phyloP scores from a whole-genome alignment of 2,329 filamentous ascomycete genomes.

The Grosmannia huntii region DNA sequence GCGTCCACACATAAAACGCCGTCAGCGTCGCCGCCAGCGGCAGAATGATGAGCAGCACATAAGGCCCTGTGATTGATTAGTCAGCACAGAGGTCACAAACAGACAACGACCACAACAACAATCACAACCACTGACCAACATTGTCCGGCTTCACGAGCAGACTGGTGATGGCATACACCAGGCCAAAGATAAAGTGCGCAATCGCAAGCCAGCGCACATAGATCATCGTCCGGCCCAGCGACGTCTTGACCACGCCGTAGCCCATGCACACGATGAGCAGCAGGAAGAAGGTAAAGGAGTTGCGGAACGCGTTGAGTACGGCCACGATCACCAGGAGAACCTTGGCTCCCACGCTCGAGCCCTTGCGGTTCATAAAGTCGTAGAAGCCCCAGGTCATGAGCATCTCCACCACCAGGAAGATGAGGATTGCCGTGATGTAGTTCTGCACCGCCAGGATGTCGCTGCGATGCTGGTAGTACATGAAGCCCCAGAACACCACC shows the following conservation, averaged over 20 bases:
- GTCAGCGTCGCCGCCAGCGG: conserved; percentile 86
- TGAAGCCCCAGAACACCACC: conserved; percentile 78
- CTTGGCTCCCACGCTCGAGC: conserved; percentile 70
- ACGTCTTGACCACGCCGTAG: conserved; percentile 93
- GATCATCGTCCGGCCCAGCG: conserved; percentile 84
- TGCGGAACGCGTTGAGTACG: conserved; percentile 81
- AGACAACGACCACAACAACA: too few species aligned
- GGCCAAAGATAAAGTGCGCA: conserved; percentile 86
- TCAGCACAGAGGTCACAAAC: not conserved
- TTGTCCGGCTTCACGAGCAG: conserved; percentile 80
- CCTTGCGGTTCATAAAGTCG: conserved; percentile 86
- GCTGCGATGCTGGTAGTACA: conserved; percentile 86
- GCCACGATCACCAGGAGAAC: conserved; percentile 84
- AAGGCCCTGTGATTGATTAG: conserved; percentile 43
- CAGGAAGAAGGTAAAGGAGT: conserved; percentile 97
- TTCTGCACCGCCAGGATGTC: conserved; percentile 98
- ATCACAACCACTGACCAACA: conserved; percentile 39
- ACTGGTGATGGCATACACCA: conserved; percentile 85
- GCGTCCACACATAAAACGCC: conserved; percentile 96
- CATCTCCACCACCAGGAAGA: conserved; percentile 92
- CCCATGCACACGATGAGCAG: conserved; percentile 98
- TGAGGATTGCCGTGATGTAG: conserved; percentile 93
- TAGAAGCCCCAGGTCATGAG: conserved; percentile 99
- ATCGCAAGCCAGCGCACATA: conserved; percentile 84
- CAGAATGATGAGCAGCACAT: conserved; percentile 85